Evolutionary conservation across 495 filamentous ascomycete genomes (phyloP).

Genomic region (Alectoria sarmentosa): DNA sequence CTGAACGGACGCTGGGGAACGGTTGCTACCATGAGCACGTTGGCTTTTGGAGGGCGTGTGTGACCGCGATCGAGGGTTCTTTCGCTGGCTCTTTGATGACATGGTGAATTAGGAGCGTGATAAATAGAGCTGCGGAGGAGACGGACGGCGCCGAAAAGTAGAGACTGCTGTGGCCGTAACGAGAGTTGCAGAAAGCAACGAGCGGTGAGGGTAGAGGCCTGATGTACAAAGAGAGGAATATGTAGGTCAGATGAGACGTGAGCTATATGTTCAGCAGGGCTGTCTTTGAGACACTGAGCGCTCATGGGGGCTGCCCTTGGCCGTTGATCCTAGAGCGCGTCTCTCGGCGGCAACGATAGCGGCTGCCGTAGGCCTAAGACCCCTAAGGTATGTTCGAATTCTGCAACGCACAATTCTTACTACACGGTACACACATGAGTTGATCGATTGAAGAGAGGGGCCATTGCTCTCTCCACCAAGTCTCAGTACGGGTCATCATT

Average conservation of each 20-base stretch:
- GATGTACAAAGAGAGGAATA: no score
- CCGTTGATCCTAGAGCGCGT: neutral
- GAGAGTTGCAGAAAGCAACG: no score
- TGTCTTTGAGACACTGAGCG: neutral
- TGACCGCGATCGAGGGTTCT: neutral
- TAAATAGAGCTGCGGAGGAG: neutral
- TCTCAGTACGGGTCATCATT: slow-evolving; percentile 34
- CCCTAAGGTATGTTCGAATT: neutral
- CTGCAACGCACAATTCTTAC: neutral
- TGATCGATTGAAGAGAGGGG: slow-evolving; percentile 9
- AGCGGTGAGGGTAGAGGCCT: no score
- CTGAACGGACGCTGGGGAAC: slow-evolving; percentile 51
- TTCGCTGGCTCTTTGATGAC: slow-evolving; percentile 2
- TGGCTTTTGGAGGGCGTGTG: neutral
- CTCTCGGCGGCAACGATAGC: neutral
- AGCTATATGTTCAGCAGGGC: no score
- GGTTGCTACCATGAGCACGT: slow-evolving; percentile 29
- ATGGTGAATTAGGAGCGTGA: no score
- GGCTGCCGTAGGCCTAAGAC: neutral
- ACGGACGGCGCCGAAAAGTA: neutral
- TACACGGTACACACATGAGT: neutral
- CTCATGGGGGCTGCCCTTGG: neutral
- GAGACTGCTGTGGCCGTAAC: neutral
- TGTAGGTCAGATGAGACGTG: neutral
- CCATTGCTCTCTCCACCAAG: slow-evolving; percentile 7